A percentile compares a stretch with the other conserved stretches of the same genome.
These are phyloP conservation scores for Datura wrightii DNA, from an alignment of 257 asterid genomes.

Conservation along the genomic window DNA sequence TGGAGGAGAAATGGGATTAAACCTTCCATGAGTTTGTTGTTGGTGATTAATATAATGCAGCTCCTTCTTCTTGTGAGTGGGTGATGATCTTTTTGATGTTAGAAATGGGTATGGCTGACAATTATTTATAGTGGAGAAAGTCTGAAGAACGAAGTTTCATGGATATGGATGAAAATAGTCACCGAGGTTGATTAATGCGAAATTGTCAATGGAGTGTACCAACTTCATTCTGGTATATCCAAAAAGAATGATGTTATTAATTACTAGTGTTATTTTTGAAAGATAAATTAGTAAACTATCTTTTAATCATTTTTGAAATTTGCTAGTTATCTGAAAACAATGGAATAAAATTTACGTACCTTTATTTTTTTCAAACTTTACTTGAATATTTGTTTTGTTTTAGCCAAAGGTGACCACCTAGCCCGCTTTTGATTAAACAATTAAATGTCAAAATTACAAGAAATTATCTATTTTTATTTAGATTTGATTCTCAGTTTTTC, in stretches of 20 bases:
- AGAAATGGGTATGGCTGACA: neutral
- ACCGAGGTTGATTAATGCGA: neutral
- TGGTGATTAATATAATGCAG: neutral
- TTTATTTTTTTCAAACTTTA: too few species aligned
- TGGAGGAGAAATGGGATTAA: conserved; percentile 64
- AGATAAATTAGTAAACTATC: neutral
- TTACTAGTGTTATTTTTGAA: neutral
- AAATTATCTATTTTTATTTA: neutral
- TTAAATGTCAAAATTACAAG: neutral
- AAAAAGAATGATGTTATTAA: neutral
- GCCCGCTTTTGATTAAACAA: neutral
- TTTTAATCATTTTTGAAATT: neutral
- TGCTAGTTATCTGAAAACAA: too few species aligned
- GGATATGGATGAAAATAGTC: conserved; percentile 18
- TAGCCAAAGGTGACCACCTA: neutral
- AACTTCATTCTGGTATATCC: neutral
- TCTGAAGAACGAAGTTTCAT: neutral
- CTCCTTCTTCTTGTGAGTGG: neutral
- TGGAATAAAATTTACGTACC: too few species aligned
- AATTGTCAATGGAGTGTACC: conserved; percentile 7
- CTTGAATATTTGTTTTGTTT: neutral
- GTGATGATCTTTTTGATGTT: neutral
- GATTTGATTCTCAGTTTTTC: neutral
- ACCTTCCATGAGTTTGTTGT: conserved; percentile 60
- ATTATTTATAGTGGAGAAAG: conserved; percentile 2